A percentile compares a stretch with the other conserved stretches of the same genome.
Conservation (phyloP, 208 protist genomes). For the Trypanosoma vivax region DNA sequence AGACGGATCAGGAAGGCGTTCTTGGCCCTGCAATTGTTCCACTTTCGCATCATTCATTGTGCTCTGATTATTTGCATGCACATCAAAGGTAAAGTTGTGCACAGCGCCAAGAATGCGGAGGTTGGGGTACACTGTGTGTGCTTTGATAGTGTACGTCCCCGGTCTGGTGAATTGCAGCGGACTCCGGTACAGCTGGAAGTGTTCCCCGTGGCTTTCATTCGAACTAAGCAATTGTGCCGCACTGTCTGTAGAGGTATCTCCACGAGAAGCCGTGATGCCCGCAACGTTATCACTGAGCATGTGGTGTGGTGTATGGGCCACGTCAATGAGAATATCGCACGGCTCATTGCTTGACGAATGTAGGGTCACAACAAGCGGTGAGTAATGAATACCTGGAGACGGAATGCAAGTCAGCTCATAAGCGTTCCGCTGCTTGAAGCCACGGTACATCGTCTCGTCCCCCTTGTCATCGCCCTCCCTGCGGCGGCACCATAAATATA, state of each 20-base stretch:
- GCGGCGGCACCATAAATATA: slow-evolving; percentile 11
- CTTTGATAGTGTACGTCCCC: slow-evolving; percentile 53
- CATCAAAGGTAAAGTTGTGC: slow-evolving; percentile 56
- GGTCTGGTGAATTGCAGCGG: slow-evolving; percentile 51
- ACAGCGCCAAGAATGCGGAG: slow-evolving; percentile 44
- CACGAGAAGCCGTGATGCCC: background rate
- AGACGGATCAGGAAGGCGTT: no score
- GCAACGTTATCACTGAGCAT: background rate
- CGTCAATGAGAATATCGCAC: slow-evolving; percentile 46
- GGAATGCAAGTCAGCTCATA: slow-evolving; percentile 22
- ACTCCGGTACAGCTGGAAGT: slow-evolving; percentile 49
- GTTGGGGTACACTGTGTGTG: slow-evolving; percentile 51
- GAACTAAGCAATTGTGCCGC: slow-evolving; percentile 32
- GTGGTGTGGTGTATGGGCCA: slow-evolving; percentile 8
- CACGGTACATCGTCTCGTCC: slow-evolving; percentile 7
- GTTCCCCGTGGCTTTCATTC: slow-evolving; percentile 38
- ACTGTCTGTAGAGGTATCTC: background rate
- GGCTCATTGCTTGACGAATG: slow-evolving; percentile 16
- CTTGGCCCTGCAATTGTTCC: no score
- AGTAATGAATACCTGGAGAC: slow-evolving; percentile 16
- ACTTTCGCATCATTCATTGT: no score
- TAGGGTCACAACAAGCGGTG: slow-evolving; percentile 21
- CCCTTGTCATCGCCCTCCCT: background rate
- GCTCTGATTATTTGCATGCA: no score
- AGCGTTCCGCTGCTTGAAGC: slow-evolving; percentile 15